A percentile compares a stretch with the other conserved stretches of the same genome.
These are phyloP conservation scores for Ogataea kodamae DNA, from an alignment of 805 yeast species.

Conservation along the genomic window DNA sequence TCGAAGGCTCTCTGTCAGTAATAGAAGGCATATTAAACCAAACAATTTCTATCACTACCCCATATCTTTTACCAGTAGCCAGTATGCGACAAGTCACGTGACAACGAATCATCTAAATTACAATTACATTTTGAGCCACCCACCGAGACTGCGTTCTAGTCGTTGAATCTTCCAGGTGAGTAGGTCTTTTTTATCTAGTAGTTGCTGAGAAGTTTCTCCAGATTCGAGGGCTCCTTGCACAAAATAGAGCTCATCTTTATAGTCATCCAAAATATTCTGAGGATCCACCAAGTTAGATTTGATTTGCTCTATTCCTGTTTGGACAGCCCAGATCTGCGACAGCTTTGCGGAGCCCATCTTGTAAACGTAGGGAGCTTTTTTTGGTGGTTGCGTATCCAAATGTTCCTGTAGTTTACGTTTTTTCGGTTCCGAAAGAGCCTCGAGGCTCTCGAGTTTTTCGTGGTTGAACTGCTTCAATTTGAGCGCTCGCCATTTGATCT, in stretches of 20 bases:
- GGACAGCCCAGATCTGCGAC: conserved; percentile 27
- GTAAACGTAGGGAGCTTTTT: conserved; percentile 24
- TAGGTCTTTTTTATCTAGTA: conserved; percentile 16
- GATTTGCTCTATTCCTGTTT: conserved; percentile 23
- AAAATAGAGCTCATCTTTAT: conserved; percentile 30
- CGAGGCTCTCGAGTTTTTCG: conserved; percentile 19
- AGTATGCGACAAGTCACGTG: conserved; percentile 17
- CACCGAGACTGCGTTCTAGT: conserved; percentile 18
- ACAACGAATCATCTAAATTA: background rate
- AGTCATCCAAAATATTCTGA: conserved; percentile 22
- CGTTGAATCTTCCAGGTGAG: conserved; percentile 29
- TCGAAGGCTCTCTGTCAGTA: conserved; percentile 23
- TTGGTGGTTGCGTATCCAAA: conserved; percentile 7
- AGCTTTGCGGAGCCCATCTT: conserved; percentile 30
- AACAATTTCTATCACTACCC: conserved; percentile 1
- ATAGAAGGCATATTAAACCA: conserved; percentile 24
- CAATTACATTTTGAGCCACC: conserved; percentile 8
- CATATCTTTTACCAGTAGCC: conserved; percentile 9
- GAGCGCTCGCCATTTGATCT: conserved; percentile 27
- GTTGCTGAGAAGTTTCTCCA: conserved; percentile 6
- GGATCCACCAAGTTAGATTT: conserved; percentile 11
- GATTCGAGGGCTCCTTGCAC: conserved; percentile 19
- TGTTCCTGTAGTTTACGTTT: conserved; percentile 27
- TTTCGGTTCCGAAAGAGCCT: conserved; percentile 12
- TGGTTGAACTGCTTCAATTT: conserved; percentile 30